These are phyloP conservation scores for Mycena albidolilacea DNA, from an alignment of 768 basidiomycete species.

Conservation along the genomic window DNA sequence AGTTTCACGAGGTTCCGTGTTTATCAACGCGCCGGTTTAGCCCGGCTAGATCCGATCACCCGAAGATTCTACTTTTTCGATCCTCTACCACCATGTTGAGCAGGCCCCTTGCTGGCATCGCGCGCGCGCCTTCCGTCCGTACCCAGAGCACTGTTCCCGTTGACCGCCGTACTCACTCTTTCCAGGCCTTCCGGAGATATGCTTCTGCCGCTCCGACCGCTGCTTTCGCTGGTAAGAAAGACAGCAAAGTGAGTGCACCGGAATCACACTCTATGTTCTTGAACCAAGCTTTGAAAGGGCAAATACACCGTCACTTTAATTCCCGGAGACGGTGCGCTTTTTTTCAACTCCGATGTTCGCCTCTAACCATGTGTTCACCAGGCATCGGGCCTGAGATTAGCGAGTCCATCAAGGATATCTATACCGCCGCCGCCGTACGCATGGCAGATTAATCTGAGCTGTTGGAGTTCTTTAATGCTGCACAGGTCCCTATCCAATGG, in stretches of 20 bases:
- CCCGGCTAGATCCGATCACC: slow-evolving; percentile 16
- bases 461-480: slow-evolving; percentile 20
- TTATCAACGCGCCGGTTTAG: background rate
- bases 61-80: slow-evolving; percentile 38
- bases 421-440: slow-evolving; percentile 85
- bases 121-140: slow-evolving; percentile 69
- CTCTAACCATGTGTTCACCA: slow-evolving; percentile 49
- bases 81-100: slow-evolving; percentile 67
- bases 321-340: slow-evolving; percentile 89
- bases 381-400: slow-evolving; percentile 99
- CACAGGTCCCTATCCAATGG: slow-evolving; percentile 97
- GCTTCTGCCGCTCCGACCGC: slow-evolving; percentile 89
- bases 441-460: background rate
- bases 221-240: slow-evolving; percentile 92
- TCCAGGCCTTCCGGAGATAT: slow-evolving; percentile 71
- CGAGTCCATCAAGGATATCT: slow-evolving; percentile 95
- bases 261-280: slow-evolving; percentile 16
- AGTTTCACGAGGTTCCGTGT: background rate
- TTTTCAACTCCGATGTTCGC: slow-evolving; percentile 17
- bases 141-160: background rate
- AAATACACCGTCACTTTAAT: slow-evolving; percentile 98
- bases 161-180: slow-evolving; percentile 36
- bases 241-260: slow-evolving; percentile 77
- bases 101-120: slow-evolving; percentile 69
- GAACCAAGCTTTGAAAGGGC: slow-evolving; percentile 67